Evolutionary conservation across 148 eudicot genomes (phyloP).

Genomic region (Polygonum aviculare): DNA sequence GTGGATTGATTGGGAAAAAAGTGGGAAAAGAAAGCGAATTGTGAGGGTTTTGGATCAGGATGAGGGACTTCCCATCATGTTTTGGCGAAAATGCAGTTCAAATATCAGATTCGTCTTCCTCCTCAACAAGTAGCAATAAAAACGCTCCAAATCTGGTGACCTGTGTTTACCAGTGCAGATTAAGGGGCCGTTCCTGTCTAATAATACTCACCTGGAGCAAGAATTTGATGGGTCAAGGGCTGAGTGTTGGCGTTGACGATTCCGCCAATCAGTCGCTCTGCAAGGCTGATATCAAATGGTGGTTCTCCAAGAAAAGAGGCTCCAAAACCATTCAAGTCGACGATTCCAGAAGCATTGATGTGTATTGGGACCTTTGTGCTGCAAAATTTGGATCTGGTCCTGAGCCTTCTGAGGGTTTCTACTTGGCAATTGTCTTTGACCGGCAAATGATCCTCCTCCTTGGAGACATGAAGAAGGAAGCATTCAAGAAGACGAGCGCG

Average conservation of each 20-base stretch:
- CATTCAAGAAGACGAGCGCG: conserved; percentile 42
- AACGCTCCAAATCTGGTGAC: conserved; percentile 45
- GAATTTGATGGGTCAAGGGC: conserved; percentile 56
- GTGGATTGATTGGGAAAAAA: not conserved
- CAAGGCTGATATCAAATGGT: conserved; percentile 55
- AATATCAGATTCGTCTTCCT: conserved; percentile 56
- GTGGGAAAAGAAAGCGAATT: not conserved
- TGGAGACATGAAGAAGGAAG: conserved; percentile 57
- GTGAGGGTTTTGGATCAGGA: conserved; percentile 12
- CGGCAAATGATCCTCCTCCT: conserved; percentile 40
- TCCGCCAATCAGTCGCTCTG: conserved; percentile 37
- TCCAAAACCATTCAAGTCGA: conserved; percentile 39
- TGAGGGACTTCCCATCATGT: conserved; percentile 59
- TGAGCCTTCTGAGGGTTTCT: conserved; percentile 47
- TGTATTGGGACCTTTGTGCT: conserved; percentile 53
- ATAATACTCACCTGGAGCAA: conserved; percentile 53
- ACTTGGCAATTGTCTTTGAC: conserved; percentile 43
- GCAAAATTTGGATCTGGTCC: conserved; percentile 59
- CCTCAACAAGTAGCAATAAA: conserved; percentile 42
- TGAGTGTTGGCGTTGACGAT: conserved; percentile 56
- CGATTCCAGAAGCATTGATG: conserved; percentile 40
- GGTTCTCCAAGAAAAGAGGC: conserved; percentile 58
- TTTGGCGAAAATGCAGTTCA: conserved; percentile 59
- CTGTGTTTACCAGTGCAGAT: conserved; percentile 49
- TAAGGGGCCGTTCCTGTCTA: conserved; percentile 33